A percentile compares a stretch with the other conserved stretches of the same genome.
Conservation (phyloP, 768 basidiomycete species). For the Tulasnella sp. region DNA sequence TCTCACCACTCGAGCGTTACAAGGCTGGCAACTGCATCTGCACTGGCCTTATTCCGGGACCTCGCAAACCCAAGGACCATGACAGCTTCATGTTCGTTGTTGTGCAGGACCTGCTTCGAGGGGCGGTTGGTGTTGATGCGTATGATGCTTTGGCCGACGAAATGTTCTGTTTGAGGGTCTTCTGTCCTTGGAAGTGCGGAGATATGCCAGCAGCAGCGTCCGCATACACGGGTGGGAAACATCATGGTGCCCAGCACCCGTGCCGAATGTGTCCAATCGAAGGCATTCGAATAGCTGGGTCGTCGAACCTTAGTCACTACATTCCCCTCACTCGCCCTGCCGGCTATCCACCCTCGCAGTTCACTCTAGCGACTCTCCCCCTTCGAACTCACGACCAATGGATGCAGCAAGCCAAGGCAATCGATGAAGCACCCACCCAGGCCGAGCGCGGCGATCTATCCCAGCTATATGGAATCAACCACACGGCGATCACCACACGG, state of each 20-base stretch:
- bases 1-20: constrained; percentile 34
- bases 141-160: constrained; percentile 28
- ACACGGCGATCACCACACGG: constrained; percentile 29
- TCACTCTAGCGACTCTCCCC: no score
- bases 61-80: constrained; percentile 36
- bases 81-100: constrained; percentile 36
- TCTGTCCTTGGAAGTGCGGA: constrained; percentile 28
- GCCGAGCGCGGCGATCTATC: no score
- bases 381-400: no score
- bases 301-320: constrained; percentile 24
- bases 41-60: constrained; percentile 42
- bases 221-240: constrained; percentile 36
- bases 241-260: constrained; percentile 35
- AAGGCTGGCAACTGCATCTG: constrained; percentile 34
- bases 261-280: constrained; percentile 37
- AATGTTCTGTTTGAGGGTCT: constrained; percentile 31
- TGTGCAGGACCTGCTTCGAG: constrained; percentile 33
- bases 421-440: no score
- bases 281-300: constrained; percentile 24
- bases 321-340: constrained; percentile 24
- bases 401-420: no score
- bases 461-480: constrained; percentile 33
- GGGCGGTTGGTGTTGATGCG: constrained; percentile 31
- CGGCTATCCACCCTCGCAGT: neutral
- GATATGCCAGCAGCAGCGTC: constrained; percentile 34